phyloP scores from a whole-genome alignment of 192 early-diverging fungal species.

The Coemansia sp. region DNA sequence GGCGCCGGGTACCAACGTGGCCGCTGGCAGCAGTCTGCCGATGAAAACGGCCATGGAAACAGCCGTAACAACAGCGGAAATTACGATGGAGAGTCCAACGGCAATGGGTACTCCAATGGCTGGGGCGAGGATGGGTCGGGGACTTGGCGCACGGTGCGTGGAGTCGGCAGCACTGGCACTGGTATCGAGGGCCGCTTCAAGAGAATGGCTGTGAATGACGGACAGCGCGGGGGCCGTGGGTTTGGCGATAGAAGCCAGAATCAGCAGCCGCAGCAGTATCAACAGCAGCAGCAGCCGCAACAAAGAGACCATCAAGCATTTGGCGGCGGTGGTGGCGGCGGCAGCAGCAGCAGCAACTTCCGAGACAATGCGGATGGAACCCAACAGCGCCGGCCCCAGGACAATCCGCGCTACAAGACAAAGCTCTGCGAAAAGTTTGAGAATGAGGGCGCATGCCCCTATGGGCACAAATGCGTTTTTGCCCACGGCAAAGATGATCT shows the following conservation, averaged over 20 bases:
- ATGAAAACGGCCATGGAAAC: constrained; percentile 33
- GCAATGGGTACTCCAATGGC: constrained; percentile 6
- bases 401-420: constrained; percentile 86
- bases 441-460: constrained; percentile 86
- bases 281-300: constrained; percentile 14
- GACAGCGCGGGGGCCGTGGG: constrained; percentile 12
- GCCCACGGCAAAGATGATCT: constrained; percentile 66
- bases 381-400: constrained; percentile 50
- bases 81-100: constrained; percentile 8
- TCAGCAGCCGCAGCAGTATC: not conserved
- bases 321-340: constrained; percentile 1
- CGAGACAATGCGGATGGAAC: constrained; percentile 11
- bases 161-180: constrained; percentile 5
- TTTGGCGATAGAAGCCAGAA: constrained; percentile 23
- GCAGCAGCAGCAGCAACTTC: constrained; percentile 8
- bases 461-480: constrained; percentile 91
- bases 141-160: constrained; percentile 29
- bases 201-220: constrained; percentile 16
- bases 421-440: constrained; percentile 83
- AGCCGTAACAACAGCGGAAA: not conserved
- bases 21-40: constrained; percentile 43
- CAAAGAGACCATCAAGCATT: constrained; percentile 16
- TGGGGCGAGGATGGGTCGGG: constrained; percentile 10
- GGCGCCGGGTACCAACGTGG: constrained; percentile 23
- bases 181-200: constrained; percentile 31